Conservation (phyloP, 2,329 filamentous ascomycete species). For the Xylariaceae sp. region DNA sequence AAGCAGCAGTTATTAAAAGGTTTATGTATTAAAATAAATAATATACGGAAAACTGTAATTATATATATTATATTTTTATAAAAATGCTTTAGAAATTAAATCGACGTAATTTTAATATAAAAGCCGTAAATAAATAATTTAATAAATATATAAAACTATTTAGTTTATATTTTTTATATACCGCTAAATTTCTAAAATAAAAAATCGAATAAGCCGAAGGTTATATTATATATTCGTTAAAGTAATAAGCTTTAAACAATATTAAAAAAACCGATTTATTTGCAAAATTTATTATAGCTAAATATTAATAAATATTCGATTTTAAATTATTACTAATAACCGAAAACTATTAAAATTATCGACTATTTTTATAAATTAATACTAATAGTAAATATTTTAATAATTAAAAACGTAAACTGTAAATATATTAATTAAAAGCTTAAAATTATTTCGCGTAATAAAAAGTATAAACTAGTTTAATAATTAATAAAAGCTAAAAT, state of each 20-base stretch:
- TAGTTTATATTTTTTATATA: slow-evolving; percentile 1
- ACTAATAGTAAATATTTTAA: no score
- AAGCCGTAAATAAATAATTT: slow-evolving; percentile 6
- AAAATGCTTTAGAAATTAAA: neutral
- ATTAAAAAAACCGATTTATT: neutral
- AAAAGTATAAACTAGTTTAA: neutral
- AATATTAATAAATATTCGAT: slow-evolving; percentile 6
- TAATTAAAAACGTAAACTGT: no score
- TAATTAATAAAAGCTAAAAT: neutral
- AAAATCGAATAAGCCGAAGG: neutral
- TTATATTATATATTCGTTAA: slow-evolving; percentile 5
- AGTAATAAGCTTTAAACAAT: neutral
- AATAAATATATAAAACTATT: slow-evolving; percentile 1
- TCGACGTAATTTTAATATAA: slow-evolving; percentile 1
- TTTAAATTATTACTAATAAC: neutral
- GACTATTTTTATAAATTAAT: no score
- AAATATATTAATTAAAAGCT: neutral
- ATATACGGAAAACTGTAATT: neutral
- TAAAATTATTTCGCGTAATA: neutral
- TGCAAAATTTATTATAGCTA: neutral
- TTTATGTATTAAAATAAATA: neutral
- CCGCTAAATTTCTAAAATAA: slow-evolving; percentile 1
- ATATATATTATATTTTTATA: neutral
- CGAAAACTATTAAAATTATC: no score
- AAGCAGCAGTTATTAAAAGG: no score